Evolutionary conservation across 768 basidiomycete species (phyloP).

Genomic region (Rhodosporidiobolus sp.): DNA sequence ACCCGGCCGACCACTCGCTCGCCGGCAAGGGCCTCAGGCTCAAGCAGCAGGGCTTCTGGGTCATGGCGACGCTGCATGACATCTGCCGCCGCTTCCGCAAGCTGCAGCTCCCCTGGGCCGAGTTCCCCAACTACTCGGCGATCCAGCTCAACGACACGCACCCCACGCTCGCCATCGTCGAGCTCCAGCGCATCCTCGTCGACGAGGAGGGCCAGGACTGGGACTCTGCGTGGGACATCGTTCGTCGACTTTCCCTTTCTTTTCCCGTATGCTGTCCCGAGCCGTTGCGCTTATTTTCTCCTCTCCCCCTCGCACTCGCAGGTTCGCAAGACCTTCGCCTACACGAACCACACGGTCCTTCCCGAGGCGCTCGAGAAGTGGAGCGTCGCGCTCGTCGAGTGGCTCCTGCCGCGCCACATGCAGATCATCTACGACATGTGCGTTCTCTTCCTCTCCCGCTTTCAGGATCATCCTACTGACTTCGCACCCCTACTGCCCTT

Average conservation of each 20-base stretch:
- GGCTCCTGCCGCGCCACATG: conserved; percentile 60
- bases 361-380: conserved; percentile 69
- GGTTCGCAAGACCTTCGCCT: conserved; percentile 90
- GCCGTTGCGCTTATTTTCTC: too few relatives aligned
- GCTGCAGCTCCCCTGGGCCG: conserved; percentile 62
- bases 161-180: conserved; percentile 71
- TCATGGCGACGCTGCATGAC: conserved; percentile 61
- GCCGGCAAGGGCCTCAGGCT: conserved; percentile 59
- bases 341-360: conserved; percentile 91
- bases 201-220: conserved; percentile 88
- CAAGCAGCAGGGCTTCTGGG: conserved; percentile 87
- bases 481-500: not conserved
- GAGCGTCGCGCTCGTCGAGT: conserved; percentile 71
- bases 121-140: conserved; percentile 76
- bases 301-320: too few relatives aligned
- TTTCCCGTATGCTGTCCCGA: too few relatives aligned
- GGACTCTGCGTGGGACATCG: conserved; percentile 82
- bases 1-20: conserved; percentile 74
- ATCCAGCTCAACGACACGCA: conserved; percentile 82
- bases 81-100: conserved; percentile 92
- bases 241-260: too few relatives aligned
- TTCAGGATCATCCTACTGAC: too few relatives aligned
- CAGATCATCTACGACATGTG: conserved; percentile 69
- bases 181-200: conserved; percentile 78
- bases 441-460: not conserved